phyloP scores from a whole-genome alignment of 2,329 filamentous ascomycete genomes.

The Aspergillus felis region DNA sequence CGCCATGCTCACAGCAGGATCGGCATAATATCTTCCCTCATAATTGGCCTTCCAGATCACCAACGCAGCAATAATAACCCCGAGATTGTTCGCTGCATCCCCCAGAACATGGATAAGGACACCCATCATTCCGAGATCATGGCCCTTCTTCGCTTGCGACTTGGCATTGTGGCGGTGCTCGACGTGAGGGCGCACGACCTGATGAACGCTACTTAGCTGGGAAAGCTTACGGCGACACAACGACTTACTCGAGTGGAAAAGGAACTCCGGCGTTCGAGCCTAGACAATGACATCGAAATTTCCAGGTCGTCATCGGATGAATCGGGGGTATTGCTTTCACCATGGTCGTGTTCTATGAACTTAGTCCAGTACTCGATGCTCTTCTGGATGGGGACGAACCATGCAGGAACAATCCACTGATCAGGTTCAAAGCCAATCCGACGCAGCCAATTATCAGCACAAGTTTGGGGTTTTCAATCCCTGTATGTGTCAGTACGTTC shows the following conservation, averaged over 20 bases:
- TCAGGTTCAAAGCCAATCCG: slow-evolving; percentile 62
- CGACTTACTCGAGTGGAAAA: neutral
- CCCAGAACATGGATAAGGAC: slow-evolving; percentile 68
- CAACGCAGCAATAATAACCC: slow-evolving; percentile 64
- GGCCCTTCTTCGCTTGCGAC: slow-evolving; percentile 9
- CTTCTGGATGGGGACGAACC: slow-evolving; percentile 36
- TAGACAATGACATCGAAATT: no score
- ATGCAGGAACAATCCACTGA: slow-evolving; percentile 62
- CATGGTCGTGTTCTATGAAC: neutral
- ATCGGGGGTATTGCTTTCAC: neutral
- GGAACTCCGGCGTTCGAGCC: no score
- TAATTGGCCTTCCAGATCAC: slow-evolving; percentile 62
- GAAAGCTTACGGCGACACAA: no score
- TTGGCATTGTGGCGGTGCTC: neutral
- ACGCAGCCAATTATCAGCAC: slow-evolving; percentile 65
- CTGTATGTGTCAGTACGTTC: slow-evolving; percentile 33
- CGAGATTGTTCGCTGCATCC: slow-evolving; percentile 69
- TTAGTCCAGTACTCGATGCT: no score
- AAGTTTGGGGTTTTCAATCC: slow-evolving; percentile 58
- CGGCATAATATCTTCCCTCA: slow-evolving; percentile 61
- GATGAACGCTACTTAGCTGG: no score
- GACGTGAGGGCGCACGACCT: neutral
- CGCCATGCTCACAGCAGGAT: slow-evolving; percentile 62
- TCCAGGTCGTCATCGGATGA: neutral
- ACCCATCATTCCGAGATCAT: slow-evolving; percentile 66